Evolutionary conservation across 2,329 filamentous ascomycete genomes (phyloP), one percentile per base, ranked within the genome.

Genomic region (Fusarium xylarioides): DNA sequence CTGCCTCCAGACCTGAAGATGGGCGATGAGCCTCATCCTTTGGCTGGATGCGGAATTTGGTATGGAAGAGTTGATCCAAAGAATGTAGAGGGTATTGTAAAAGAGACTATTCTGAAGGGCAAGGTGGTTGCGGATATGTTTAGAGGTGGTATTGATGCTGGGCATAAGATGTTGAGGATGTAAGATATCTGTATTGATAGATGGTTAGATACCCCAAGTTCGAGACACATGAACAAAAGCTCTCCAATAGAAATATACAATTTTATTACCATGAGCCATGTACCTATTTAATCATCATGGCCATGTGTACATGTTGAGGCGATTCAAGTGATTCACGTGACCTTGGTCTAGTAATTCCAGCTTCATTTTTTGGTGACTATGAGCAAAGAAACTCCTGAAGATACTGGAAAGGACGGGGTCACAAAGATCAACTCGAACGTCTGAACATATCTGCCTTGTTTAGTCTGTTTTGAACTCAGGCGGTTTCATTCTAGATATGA

Each of bases 41-140:
- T 95, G 56, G 89, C 88, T 2, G 93, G 93, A 0, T 89, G 89
- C 76, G 93, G 93, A 2, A 88, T 96, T 6, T 96, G 93, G 93
- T 96, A 96, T 80, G 93, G 93, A 1, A 84, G 93, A 44, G 91
- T 96, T 4, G 91, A 92, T 74, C 91, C 93, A 7, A 88, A 86
- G 77, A 89, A 95, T 79, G 92, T 95, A 0, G 91, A 95, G 78
- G 93, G 93, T 0, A 89, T 96, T 52, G 86, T 96, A 10, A 82
- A 85, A 26, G 91, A 94, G 84, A 95, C 93, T 10, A 82, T 96
- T 2, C 49, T 90, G 11, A 85, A 85, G 30, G 93, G 93, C 2
- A 89, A 85, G 35, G 87, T 96, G 0, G 89, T 96, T 35, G 85
- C 84, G 34, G 91, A 95, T 68, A 83, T 93, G 78, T 93, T 95